phyloP scores from a whole-genome alignment of 2,329 filamentous ascomycete species.

The Trichoderma cornu-damae region DNA sequence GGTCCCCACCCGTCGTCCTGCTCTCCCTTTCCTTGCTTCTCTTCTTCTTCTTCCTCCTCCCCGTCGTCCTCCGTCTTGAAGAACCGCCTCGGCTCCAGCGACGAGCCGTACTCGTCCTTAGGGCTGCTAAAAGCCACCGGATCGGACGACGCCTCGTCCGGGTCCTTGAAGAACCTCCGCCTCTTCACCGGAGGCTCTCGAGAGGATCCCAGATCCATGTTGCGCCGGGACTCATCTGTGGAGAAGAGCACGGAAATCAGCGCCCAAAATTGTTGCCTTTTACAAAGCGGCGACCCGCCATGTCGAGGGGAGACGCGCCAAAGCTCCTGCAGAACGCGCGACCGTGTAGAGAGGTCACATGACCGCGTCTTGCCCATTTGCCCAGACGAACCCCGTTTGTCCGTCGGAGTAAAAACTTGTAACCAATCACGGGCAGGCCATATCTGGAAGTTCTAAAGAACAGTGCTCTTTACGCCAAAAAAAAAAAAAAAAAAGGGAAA shows the following conservation, averaged over 20 bases:
- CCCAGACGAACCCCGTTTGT: constrained; percentile 9
- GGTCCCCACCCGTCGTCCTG: background rate
- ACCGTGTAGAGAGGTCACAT: constrained; percentile 39
- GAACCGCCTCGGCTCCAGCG: constrained; percentile 25
- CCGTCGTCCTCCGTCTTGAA: constrained; percentile 24
- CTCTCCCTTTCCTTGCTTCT: background rate
- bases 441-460: background rate
- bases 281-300: background rate
- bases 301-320: constrained; percentile 38
- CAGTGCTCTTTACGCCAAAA: background rate
- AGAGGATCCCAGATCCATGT: constrained; percentile 39
- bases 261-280: background rate
- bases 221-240: constrained; percentile 15
- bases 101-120: constrained; percentile 23
- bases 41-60: background rate
- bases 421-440: constrained; percentile 1
- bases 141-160: constrained; percentile 30
- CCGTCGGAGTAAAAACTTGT: constrained; percentile 12
- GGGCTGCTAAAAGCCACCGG: constrained; percentile 23
- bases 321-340: constrained; percentile 10
- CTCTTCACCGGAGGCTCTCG: constrained; percentile 44
- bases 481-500: too few species aligned
- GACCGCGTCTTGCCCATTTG: constrained; percentile 29
- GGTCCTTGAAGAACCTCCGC: constrained; percentile 36
- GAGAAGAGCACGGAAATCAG: background rate